A percentile compares a stretch with the other conserved stretches of the same genome.
These are phyloP conservation scores for Phaffia rhodozyma DNA, from an alignment of 1,284 basidiomycete genomes.

Conservation along the genomic window DNA sequence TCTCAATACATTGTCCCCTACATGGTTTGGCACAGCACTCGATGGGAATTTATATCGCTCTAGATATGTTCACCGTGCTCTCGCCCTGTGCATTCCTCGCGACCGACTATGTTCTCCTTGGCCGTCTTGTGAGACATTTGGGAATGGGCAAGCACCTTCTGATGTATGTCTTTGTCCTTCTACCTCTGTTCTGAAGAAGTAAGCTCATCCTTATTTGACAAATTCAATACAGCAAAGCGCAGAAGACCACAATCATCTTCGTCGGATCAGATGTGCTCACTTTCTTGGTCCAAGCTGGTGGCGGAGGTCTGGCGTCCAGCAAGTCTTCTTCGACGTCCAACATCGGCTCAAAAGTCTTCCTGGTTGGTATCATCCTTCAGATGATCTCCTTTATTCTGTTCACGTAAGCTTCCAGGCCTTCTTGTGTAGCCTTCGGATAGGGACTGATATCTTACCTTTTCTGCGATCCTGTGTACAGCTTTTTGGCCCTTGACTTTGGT, in stretches of 20 bases:
- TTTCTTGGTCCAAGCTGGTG: slow-evolving; percentile 13
- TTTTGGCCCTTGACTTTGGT: slow-evolving; percentile 9
- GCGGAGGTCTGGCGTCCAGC: slow-evolving; percentile 6
- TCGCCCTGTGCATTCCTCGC: slow-evolving; percentile 2
- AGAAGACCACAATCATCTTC: slow-evolving; percentile 14
- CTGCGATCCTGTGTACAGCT: no score
- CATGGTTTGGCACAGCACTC: not conserved
- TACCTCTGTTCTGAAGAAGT: not conserved
- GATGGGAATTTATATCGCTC: slow-evolving; percentile 3
- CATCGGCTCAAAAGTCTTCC: slow-evolving; percentile 14
- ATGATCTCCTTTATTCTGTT: slow-evolving; percentile 11
- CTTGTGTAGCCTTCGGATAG: not conserved
- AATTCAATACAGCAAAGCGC: not conserved
- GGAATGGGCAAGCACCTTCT: slow-evolving; percentile 14
- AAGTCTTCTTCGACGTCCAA: not conserved
- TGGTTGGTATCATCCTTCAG: slow-evolving; percentile 14
- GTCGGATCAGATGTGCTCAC: slow-evolving; percentile 12
- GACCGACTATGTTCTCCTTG: slow-evolving; percentile 12
- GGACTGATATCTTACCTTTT: no score
- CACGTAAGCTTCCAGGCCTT: not conserved
- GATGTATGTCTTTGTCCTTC: not conserved
- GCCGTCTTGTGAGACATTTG: slow-evolving; percentile 12
- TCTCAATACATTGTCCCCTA: not conserved
- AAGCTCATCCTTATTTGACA: not conserved
- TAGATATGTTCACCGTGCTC: slow-evolving; percentile 16